Conservation (phyloP, 192 early-diverging fungal species). For the Backusella westeae region DNA sequence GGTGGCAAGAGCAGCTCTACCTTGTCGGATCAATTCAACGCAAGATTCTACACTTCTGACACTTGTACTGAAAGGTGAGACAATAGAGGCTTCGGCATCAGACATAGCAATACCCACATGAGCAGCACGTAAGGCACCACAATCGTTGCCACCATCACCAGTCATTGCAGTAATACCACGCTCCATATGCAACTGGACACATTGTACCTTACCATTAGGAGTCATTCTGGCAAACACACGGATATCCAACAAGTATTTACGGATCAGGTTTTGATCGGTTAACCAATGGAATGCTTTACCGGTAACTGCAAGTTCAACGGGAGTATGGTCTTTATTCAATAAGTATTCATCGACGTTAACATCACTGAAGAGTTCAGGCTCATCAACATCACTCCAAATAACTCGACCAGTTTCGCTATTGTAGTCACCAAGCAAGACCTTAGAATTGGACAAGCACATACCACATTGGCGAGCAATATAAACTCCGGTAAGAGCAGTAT, state of each 20-base stretch:
- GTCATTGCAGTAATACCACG: slow-evolving; percentile 76
- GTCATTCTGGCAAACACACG: slow-evolving; percentile 80
- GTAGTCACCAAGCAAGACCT: slow-evolving; percentile 51
- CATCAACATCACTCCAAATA: slow-evolving; percentile 60
- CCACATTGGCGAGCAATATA: slow-evolving; percentile 65
- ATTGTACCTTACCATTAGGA: slow-evolving; percentile 71
- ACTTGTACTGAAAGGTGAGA: slow-evolving; percentile 73
- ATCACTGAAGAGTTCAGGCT: slow-evolving; percentile 32
- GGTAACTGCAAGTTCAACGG: slow-evolving; percentile 69
- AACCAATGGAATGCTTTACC: slow-evolving; percentile 63
- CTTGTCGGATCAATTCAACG: slow-evolving; percentile 67
- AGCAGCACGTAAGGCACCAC: slow-evolving; percentile 73
- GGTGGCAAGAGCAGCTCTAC: slow-evolving; percentile 66
- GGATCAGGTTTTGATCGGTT: slow-evolving; percentile 41
- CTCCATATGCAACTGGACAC: slow-evolving; percentile 73
- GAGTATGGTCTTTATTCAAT: slow-evolving; percentile 26
- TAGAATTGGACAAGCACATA: slow-evolving; percentile 35
- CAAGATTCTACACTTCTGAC: slow-evolving; percentile 61
- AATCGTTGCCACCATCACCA: slow-evolving; percentile 85
- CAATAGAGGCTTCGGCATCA: slow-evolving; percentile 78
- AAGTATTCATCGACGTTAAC: slow-evolving; percentile 34
- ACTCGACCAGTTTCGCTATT: slow-evolving; percentile 38
- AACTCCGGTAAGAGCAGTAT: slow-evolving; percentile 70
- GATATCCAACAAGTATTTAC: slow-evolving; percentile 58
- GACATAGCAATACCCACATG: slow-evolving; percentile 80